Conservation (phyloP, 805 yeast species). For the Maudiozyma bulderi region DNA sequence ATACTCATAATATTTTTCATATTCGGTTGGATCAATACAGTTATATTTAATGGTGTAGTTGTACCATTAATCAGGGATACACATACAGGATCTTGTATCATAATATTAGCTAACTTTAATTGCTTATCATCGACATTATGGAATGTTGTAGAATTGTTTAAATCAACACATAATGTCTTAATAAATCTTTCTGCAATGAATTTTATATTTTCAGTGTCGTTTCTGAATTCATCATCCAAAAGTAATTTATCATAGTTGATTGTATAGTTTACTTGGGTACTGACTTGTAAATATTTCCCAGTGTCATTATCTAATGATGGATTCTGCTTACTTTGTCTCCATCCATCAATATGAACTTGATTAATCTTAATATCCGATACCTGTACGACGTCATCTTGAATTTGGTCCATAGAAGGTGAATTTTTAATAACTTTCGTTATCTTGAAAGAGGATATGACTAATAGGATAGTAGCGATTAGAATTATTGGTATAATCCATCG, state of each 20-base stretch:
- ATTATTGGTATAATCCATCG: no score
- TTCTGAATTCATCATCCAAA: slow-evolving; percentile 5
- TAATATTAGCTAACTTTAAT: slow-evolving; percentile 11
- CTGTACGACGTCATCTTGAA: slow-evolving; percentile 10
- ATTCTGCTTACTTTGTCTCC: slow-evolving; percentile 16
- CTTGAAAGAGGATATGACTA: not conserved
- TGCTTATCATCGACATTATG: slow-evolving; percentile 10
- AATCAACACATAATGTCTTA: slow-evolving; percentile 15
- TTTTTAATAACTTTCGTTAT: not conserved
- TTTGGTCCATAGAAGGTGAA: slow-evolving; percentile 11
- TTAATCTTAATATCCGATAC: slow-evolving; percentile 17
- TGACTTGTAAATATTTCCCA: slow-evolving; percentile 15
- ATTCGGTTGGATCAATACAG: slow-evolving; percentile 19
- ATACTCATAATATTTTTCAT: slow-evolving; percentile 18
- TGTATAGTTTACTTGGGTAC: slow-evolving; percentile 8
- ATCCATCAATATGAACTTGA: slow-evolving; percentile 21
- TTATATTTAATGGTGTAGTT: slow-evolving; percentile 14
- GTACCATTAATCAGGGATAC: slow-evolving; percentile 15
- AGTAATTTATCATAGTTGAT: slow-evolving; percentile 15
- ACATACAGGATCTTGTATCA: slow-evolving; percentile 16
- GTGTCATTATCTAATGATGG: slow-evolving; percentile 12
- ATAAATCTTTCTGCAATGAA: slow-evolving; percentile 14
- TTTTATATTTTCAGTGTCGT: slow-evolving; percentile 1
- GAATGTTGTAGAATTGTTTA: slow-evolving; percentile 21
- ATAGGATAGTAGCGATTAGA: not conserved